Percentiles rank a stretch among this genome's conserved stretches.
phyloP scores from a whole-genome alignment of 139 green algal species.

The Micractinium sp. region DNA sequence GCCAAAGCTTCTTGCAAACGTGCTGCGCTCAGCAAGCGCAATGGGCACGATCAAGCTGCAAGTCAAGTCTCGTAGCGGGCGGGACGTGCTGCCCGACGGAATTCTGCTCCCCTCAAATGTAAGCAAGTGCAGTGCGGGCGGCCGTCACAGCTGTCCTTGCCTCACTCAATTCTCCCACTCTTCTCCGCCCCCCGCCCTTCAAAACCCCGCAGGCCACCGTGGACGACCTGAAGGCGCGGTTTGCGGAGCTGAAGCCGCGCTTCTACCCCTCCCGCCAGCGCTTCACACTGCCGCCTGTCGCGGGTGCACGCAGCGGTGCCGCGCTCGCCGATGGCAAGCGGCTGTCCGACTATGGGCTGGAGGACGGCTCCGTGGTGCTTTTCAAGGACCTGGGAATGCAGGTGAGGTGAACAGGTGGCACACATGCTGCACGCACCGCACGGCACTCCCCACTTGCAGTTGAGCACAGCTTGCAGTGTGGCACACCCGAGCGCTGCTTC shows the following conservation, averaged over 20 bases:
- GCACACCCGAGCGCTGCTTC: background rate
- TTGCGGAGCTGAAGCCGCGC: conserved; percentile 61
- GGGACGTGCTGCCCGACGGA: conserved; percentile 38
- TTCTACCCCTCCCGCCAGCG: conserved; percentile 80
- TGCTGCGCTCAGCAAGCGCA: background rate
- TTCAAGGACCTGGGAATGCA: conserved; percentile 97
- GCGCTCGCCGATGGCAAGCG: conserved; percentile 67
- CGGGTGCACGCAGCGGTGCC: conserved; percentile 64
- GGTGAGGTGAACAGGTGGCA: conserved; percentile 42
- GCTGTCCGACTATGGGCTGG: conserved; percentile 75
- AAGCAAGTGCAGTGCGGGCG: background rate
- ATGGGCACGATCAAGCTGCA: conserved; percentile 30
- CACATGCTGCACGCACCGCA: background rate
- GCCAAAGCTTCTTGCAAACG: too few species aligned
- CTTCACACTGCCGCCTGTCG: conserved; percentile 71
- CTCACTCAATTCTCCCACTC: too few species aligned
- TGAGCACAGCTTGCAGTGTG: background rate
- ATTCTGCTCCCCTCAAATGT: conserved; percentile 28
- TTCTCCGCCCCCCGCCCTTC: background rate
- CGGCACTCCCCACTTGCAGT: background rate
- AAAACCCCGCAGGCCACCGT: conserved; percentile 78
- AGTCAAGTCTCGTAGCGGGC: conserved; percentile 32
- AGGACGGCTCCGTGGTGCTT: conserved; percentile 61
- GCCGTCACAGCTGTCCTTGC: too few species aligned
- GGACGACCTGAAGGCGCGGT: conserved; percentile 79